Percentiles rank a stretch among this genome's conserved stretches.
Conservation (phyloP, 306 rosid species). For the Spatholobus suberectus region DNA sequence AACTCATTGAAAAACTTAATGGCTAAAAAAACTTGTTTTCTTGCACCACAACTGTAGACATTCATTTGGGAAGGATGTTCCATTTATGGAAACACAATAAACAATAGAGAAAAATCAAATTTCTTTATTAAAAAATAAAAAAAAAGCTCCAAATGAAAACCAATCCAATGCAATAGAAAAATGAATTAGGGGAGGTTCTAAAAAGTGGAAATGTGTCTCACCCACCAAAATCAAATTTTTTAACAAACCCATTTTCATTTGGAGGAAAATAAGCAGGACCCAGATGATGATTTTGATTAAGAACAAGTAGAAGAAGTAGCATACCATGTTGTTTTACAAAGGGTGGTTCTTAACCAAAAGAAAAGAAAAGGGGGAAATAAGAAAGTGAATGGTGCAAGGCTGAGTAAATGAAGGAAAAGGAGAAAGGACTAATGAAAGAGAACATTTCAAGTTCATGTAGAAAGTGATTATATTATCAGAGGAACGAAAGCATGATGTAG, state of each 20-base stretch:
- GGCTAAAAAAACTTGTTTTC: slow-evolving; percentile 32
- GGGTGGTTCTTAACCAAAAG: slow-evolving; percentile 35
- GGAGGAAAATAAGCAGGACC: slow-evolving; percentile 42
- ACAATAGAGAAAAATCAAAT: background rate
- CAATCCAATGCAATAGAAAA: slow-evolving; percentile 44
- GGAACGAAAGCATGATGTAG: too few species aligned
- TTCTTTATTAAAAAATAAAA: background rate
- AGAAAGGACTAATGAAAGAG: slow-evolving; percentile 37
- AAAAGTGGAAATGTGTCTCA: slow-evolving; percentile 42
- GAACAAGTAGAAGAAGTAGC: slow-evolving; percentile 26
- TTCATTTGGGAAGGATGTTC: slow-evolving; percentile 19
- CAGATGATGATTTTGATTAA: slow-evolving; percentile 26
- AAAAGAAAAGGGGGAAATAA: background rate
- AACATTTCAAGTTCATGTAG: too few species aligned
- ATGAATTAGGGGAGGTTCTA: slow-evolving; percentile 27
- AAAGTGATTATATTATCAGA: too few species aligned
- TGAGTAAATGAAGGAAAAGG: background rate
- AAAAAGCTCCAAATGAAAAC: too few species aligned
- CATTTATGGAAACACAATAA: slow-evolving; percentile 16
- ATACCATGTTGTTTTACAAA: slow-evolving; percentile 32
- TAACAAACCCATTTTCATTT: slow-evolving; percentile 46
- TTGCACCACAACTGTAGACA: slow-evolving; percentile 20
- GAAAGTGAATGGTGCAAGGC: slow-evolving; percentile 9
- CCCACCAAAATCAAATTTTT: slow-evolving; percentile 44
- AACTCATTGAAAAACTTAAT: slow-evolving; percentile 33